A percentile compares a stretch with the other conserved stretches of the same genome.
These are phyloP conservation scores for Lichtheimia hyalospora DNA, from an alignment of 371 early-diverging fungal genomes.

Conservation along the genomic window DNA sequence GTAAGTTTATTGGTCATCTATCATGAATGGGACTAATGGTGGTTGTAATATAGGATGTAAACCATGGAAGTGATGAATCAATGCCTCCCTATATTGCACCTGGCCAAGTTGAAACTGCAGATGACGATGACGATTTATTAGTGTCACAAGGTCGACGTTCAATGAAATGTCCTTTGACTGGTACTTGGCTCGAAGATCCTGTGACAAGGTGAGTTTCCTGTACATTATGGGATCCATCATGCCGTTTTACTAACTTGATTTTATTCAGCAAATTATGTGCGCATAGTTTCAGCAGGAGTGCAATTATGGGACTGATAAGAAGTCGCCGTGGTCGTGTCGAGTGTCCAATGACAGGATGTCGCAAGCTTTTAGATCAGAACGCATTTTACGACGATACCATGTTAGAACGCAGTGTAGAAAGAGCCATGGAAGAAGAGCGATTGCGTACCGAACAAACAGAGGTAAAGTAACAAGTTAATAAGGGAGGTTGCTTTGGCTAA, in stretches of 20 bases:
- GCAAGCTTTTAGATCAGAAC: neutral
- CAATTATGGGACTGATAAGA: neutral
- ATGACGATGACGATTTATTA: neutral
- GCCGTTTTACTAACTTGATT: neutral
- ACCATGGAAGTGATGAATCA: neutral
- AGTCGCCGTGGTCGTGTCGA: neutral
- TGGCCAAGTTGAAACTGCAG: neutral
- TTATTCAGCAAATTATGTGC: neutral
- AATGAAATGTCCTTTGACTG: neutral
- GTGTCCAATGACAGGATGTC: neutral
- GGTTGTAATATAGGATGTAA: neutral
- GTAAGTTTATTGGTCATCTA: constrained; percentile 1
- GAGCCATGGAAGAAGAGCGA: neutral
- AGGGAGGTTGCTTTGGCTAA: neutral
- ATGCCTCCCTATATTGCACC: neutral
- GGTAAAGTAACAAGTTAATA: neutral
- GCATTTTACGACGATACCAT: neutral
- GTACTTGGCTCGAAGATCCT: neutral
- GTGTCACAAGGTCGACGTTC: neutral
- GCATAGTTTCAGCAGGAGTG: neutral
- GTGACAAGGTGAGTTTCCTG: neutral
- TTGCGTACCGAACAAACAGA: neutral
- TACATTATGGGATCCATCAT: neutral
- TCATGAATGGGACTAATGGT: neutral
- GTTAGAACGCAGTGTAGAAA: constrained; percentile 1